A percentile compares a stretch with the other conserved stretches of the same genome.
These are phyloP conservation scores for Pascua guehoae DNA, from an alignment of 1,284 basidiomycete genomes.

Conservation along the genomic window DNA sequence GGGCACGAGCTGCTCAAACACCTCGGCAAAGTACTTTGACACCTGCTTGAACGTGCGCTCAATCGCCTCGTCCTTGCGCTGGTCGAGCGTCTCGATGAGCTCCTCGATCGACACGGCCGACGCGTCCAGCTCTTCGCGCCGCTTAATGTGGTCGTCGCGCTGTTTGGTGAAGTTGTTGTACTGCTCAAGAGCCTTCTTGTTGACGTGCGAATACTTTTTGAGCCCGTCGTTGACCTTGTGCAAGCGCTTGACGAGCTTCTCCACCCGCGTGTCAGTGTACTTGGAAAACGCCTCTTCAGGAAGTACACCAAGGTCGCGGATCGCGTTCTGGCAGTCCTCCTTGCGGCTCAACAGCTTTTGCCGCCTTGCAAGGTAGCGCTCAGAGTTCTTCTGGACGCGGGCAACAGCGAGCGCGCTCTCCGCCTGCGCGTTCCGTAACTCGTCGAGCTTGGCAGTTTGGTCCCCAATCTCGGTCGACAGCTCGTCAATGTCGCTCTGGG, in stretches of 20 bases:
- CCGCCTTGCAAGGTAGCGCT: constrained; percentile 87
- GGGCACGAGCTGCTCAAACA: constrained; percentile 96
- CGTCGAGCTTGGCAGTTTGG: constrained; percentile 65
- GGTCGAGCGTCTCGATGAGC: constrained; percentile 91
- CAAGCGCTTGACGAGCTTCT: constrained; percentile 82
- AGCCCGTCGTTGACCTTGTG: constrained; percentile 86
- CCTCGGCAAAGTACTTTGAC: constrained; percentile 91
- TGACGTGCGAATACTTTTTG: constrained; percentile 96
- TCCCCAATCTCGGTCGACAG: constrained; percentile 65
- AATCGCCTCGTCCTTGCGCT: constrained; percentile 97
- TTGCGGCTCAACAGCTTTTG: constrained; percentile 78
- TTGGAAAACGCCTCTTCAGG: constrained; percentile 97
- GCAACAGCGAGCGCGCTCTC: constrained; percentile 83
- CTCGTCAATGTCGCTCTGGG: constrained; percentile 57
- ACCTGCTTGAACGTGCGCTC: constrained; percentile 98
- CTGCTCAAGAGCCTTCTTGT: constrained; percentile 99
- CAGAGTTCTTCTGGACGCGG: constrained; percentile 88
- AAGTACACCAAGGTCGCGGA: constrained; percentile 91
- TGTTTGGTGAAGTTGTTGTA: constrained; percentile 98
- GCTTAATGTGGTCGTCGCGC: constrained; percentile 79
- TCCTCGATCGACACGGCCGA: constrained; percentile 87
- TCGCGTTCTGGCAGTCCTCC: constrained; percentile 89
- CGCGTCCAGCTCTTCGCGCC: constrained; percentile 84
- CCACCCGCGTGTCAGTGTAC: constrained; percentile 76
- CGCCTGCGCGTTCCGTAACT: constrained; percentile 70